These are phyloP conservation scores for Dactylellina leptospora DNA, from an alignment of 2,329 filamentous ascomycete species.

Conservation along the genomic window DNA sequence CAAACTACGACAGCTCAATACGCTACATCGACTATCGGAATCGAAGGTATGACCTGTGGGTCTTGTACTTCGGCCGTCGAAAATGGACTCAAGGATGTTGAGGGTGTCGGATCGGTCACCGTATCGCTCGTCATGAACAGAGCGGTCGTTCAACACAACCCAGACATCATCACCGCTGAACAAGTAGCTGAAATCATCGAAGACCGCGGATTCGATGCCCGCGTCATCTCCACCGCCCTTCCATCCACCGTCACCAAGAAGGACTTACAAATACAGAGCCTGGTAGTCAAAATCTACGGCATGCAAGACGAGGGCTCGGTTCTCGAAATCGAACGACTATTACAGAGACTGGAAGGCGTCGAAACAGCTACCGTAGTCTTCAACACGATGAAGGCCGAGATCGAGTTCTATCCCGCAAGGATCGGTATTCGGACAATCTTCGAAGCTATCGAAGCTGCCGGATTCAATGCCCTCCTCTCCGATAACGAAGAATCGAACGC, in stretches of 20 bases:
- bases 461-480: conserved; percentile 87
- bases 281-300: conserved; percentile 87
- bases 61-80: conserved; percentile 94
- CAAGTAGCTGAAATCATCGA: conserved; percentile 85
- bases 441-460: conserved; percentile 79
- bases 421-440: conserved; percentile 85
- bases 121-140: conserved; percentile 93
- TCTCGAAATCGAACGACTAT: conserved; percentile 75
- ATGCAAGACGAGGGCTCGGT: conserved; percentile 71
- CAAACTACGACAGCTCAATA: conserved; percentile 62
- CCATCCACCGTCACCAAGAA: conserved; percentile 62
- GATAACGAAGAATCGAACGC: conserved; percentile 96
- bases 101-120: conserved; percentile 87
- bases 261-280: conserved; percentile 64
- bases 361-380: conserved; percentile 77
- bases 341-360: conserved; percentile 75
- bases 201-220: conserved; percentile 86
- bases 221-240: conserved; percentile 77
- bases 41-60: conserved; percentile 97
- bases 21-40: conserved; percentile 81
- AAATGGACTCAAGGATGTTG: conserved; percentile 77
- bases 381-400: conserved; percentile 75
- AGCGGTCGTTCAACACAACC: conserved; percentile 85
- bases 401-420: conserved; percentile 75
- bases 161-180: conserved; percentile 73